Evolutionary conservation across 2,329 filamentous ascomycete genomes (phyloP).

Genomic region (Aureobasidium zeae): DNA sequence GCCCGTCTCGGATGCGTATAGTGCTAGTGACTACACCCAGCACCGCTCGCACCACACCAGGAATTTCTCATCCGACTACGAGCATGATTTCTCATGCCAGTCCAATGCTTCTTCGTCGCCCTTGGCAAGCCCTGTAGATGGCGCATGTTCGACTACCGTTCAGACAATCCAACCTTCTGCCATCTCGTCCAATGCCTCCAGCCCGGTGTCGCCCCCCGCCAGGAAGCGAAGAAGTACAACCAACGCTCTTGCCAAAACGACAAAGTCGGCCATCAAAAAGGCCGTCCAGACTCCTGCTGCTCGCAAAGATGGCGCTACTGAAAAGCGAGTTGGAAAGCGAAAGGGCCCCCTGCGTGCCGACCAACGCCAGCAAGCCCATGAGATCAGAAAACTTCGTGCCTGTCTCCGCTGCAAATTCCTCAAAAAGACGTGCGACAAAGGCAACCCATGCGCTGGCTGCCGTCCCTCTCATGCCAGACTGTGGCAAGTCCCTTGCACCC

Average conservation of each 20-base stretch:
- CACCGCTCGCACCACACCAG: constrained; percentile 24
- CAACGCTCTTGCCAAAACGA: constrained; percentile 49
- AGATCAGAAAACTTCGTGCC: constrained; percentile 89
- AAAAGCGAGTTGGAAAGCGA: constrained; percentile 89
- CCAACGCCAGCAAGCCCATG: constrained; percentile 90
- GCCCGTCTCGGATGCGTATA: constrained; percentile 61
- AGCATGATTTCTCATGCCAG: constrained; percentile 27
- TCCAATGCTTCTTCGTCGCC: constrained; percentile 22
- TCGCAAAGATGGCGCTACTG: constrained; percentile 66
- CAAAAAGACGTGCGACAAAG: constrained; percentile 98
- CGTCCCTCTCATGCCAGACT: constrained; percentile 90
- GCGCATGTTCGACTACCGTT: constrained; percentile 24
- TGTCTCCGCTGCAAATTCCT: constrained; percentile 96
- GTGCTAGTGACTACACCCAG: constrained; percentile 49
- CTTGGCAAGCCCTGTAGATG: constrained; percentile 23
- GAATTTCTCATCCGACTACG: constrained; percentile 20
- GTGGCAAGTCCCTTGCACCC: constrained; percentile 96
- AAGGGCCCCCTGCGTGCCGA: constrained; percentile 85
- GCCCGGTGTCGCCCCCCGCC: constrained; percentile 46
- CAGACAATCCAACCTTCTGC: constrained; percentile 42
- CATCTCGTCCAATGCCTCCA: constrained; percentile 49
- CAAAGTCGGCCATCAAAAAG: constrained; percentile 78
- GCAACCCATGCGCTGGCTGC: constrained; percentile 89
- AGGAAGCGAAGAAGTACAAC: constrained; percentile 55
- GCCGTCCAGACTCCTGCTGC: constrained; percentile 53